Conservation (phyloP, 1,139 yeast species). For the Suhomyces guaymorum region DNA sequence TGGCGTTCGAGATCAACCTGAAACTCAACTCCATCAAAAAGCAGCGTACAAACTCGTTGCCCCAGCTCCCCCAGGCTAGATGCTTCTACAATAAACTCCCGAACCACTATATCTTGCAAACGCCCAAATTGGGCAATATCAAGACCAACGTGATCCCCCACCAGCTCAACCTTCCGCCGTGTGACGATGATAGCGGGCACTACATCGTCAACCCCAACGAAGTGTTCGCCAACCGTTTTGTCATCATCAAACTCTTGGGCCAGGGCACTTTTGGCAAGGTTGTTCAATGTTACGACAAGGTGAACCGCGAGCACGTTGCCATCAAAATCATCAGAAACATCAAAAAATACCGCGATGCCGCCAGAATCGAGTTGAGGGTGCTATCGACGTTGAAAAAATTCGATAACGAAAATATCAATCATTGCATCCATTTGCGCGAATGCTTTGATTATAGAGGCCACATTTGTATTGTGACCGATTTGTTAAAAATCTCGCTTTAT, state of each 20-base stretch:
- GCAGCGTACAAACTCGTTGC: slow-evolving; percentile 68
- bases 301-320: slow-evolving; percentile 69
- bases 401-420: slow-evolving; percentile 65
- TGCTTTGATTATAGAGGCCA: slow-evolving; percentile 94
- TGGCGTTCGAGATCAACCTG: slow-evolving; percentile 17
- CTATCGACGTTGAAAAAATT: slow-evolving; percentile 79
- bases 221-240: slow-evolving; percentile 64
- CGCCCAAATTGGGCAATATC: slow-evolving; percentile 47
- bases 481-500: slow-evolving; percentile 79
- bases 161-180: slow-evolving; percentile 43
- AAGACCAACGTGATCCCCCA: slow-evolving; percentile 44
- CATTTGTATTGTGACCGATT: slow-evolving; percentile 89
- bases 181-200: slow-evolving; percentile 83
- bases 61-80: slow-evolving; percentile 60
- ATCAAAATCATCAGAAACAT: slow-evolving; percentile 84
- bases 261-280: slow-evolving; percentile 99
- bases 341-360: slow-evolving; percentile 81
- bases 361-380: slow-evolving; percentile 76
- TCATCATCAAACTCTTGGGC: slow-evolving; percentile 71
- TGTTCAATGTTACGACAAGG: slow-evolving; percentile 65
- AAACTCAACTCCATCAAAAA: slow-evolving; percentile 34
- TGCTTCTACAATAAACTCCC: slow-evolving; percentile 47
- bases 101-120: slow-evolving; percentile 37
- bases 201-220: slow-evolving; percentile 66
- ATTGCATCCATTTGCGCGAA: slow-evolving; percentile 78